These are phyloP conservation scores for Carex cristatella DNA, from an alignment of 176 grass and related monocot species.

Conservation along the genomic window DNA sequence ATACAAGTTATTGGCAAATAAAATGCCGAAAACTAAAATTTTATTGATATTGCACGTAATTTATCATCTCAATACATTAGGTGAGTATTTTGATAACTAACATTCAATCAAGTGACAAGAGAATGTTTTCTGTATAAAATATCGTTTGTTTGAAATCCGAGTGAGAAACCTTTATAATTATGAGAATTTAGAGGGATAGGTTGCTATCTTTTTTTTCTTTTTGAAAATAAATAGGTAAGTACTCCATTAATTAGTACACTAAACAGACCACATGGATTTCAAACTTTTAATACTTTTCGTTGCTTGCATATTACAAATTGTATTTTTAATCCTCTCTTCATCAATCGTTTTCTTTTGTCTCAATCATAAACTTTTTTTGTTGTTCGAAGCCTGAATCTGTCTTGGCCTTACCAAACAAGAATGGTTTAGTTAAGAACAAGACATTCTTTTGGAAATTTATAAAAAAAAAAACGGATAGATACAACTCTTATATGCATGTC, in stretches of 20 bases:
- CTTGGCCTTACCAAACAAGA: background rate
- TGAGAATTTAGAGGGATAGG: too few relatives aligned
- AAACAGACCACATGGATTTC: background rate
- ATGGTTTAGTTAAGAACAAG: background rate
- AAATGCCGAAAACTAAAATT: background rate
- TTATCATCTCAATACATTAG: background rate
- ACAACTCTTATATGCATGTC: too few relatives aligned
- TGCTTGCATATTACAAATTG: background rate
- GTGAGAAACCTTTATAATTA: too few relatives aligned
- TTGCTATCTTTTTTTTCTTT: too few relatives aligned
- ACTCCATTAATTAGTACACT: background rate
- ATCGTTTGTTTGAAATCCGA: too few relatives aligned
- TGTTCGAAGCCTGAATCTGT: background rate
- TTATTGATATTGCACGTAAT: background rate
- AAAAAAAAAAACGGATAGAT: too few relatives aligned
- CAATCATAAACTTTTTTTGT: background rate
- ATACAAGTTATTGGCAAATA: background rate
- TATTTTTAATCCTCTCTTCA: background rate
- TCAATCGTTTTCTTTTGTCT: background rate
- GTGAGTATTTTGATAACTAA: background rate
- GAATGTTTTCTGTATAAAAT: too few relatives aligned
- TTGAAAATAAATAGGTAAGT: too few relatives aligned
- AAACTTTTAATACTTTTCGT: background rate
- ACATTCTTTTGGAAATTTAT: background rate
- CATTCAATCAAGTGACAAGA: too few relatives aligned